Evolutionary conservation across 2,329 filamentous ascomycete genomes (phyloP).

Genomic region (Knufia petricola): DNA sequence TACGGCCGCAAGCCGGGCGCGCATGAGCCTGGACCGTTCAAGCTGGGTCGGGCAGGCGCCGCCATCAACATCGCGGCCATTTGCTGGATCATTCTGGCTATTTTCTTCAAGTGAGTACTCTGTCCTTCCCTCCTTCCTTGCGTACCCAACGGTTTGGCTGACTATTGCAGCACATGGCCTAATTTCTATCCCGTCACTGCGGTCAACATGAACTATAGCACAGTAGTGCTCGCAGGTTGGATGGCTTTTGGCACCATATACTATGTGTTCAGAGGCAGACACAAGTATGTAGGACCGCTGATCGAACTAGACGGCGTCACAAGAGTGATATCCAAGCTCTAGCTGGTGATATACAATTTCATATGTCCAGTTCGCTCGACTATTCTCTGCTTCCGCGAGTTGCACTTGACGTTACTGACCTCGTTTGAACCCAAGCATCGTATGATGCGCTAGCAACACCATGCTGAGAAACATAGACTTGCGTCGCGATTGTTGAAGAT

Average conservation of each 20-base stretch:
- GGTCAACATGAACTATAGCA: conserved; percentile 48
- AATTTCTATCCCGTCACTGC: conserved; percentile 44
- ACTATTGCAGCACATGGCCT: conserved; percentile 33
- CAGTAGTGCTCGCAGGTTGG: conserved; percentile 49
- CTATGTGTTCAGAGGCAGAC: conserved; percentile 32
- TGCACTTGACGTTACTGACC: too few relatives aligned
- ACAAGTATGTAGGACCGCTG: not conserved
- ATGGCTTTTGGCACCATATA: conserved; percentile 43
- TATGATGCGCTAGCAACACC: too few relatives aligned
- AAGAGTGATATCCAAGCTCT: not conserved
- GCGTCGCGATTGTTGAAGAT: too few relatives aligned
- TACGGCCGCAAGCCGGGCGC: conserved; percentile 5
- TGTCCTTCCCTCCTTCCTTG: not conserved
- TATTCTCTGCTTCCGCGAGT: too few relatives aligned
- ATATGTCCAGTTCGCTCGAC: not conserved
- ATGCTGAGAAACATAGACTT: not conserved
- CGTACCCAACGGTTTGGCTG: not conserved
- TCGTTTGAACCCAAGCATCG: too few relatives aligned
- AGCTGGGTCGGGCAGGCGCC: conserved; percentile 25
- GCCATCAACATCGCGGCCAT: conserved; percentile 34
- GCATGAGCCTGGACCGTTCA: conserved; percentile 24
- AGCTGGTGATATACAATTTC: too few relatives aligned
- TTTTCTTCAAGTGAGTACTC: conserved; percentile 32
- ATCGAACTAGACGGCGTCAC: not conserved
- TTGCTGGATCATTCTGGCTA: conserved; percentile 41